Evolutionary conservation across 2,329 filamentous ascomycete genomes (phyloP), one percentile per base, ranked within the genome.

Genomic region (Pseudophaeomoniella oleicola): DNA sequence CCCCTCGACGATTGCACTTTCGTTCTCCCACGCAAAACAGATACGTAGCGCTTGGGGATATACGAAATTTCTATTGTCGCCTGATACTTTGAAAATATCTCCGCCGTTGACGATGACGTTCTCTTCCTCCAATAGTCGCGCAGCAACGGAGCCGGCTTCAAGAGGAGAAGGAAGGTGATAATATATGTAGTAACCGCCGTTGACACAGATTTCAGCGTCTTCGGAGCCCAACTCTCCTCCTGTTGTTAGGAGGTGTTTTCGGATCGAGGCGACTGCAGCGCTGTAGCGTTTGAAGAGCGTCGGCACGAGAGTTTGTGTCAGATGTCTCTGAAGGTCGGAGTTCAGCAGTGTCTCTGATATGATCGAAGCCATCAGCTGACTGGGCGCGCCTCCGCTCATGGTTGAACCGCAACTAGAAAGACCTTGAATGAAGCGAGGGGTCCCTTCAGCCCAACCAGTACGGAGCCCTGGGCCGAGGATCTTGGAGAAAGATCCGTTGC

Each of bases 141-240:
- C 57, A 5, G 72, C 71, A 19, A 84, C 61, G 10, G 68, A 64
- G 29, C 57, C 58, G 19, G 69, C 73, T 3, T 65, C 62, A 37
- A 78, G 58, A 35, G 52, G 38, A 42, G 54, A 43, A 0, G 77
- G 75, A 2, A 92, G 55, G 2, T 64, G 65, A 14, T 90, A 56
- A 84, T 84, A 93, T 32, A 92, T 62, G 53, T 92, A 93, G 53
- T 86, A 93, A 0, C 86, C 85, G 0, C 85, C 85, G 19, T 77
- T 78, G 2, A 77, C 55, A n/a, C n/a, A n/a, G n/a, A n/a, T n/a
- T 3, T 60, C 52, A 19, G 60, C 54, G 36, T 58, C 55, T 3
- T 19, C 32, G n/a, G 5, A 12, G 2, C 77, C 79, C 0, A 81
- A 59, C 0, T 78, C 77, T 0, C 64, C 51, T 2, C 90, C 61